Conservation (phyloP, 768 basidiomycete genomes). For the Guyanaporus albipodus region DNA sequence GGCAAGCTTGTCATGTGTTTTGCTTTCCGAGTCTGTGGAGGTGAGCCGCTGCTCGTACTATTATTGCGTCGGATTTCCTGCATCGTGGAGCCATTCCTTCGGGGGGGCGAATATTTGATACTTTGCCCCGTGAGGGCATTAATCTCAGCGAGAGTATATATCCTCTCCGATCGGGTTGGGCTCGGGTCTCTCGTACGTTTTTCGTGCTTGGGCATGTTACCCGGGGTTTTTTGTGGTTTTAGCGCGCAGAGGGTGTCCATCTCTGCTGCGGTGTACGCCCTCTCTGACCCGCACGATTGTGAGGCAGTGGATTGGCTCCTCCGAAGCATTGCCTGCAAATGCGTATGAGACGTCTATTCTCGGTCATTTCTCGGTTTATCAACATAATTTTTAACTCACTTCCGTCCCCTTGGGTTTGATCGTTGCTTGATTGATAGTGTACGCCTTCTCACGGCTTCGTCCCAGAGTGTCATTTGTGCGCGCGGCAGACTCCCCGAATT, state of each 20-base stretch:
- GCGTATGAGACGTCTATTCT: background rate
- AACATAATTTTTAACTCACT: constrained; percentile 11
- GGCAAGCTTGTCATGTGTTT: constrained; percentile 12
- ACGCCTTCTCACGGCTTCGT: constrained; percentile 10
- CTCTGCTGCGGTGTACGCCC: constrained; percentile 19
- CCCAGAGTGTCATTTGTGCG: constrained; percentile 15
- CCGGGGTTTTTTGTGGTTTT: constrained; percentile 18
- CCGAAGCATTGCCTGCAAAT: constrained; percentile 15
- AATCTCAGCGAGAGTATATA: constrained; percentile 33
- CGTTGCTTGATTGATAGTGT: constrained; percentile 9
- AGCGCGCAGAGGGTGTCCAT: constrained; percentile 10
- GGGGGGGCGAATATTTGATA: constrained; percentile 22
- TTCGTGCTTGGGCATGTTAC: constrained; percentile 16
- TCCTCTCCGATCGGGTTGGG: constrained; percentile 31
- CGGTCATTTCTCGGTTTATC: background rate
- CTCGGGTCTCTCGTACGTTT: constrained; percentile 21
- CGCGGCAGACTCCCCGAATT: constrained; percentile 19
- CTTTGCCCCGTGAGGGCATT: constrained; percentile 30
- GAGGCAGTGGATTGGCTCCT: constrained; percentile 20
- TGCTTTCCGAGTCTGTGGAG: constrained; percentile 14
- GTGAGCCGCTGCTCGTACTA: constrained; percentile 20
- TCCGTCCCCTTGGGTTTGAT: constrained; percentile 20
- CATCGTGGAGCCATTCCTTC: constrained; percentile 8
- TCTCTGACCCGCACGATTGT: constrained; percentile 26
- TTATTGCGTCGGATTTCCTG: constrained; percentile 11